These are phyloP conservation scores for Chalciporus pseudorubinellus DNA, from an alignment of 768 basidiomycete genomes.

Conservation along the genomic window DNA sequence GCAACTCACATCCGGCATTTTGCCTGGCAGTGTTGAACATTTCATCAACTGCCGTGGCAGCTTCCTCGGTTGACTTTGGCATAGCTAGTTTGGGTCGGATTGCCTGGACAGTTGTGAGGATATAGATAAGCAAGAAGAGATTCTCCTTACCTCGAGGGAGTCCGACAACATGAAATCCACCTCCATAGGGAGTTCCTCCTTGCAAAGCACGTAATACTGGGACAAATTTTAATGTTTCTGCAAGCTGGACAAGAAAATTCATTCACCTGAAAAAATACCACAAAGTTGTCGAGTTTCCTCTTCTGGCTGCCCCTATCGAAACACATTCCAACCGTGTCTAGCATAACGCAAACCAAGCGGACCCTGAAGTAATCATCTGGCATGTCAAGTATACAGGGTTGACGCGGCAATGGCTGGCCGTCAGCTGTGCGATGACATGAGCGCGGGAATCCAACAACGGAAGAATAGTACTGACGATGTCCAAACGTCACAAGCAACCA, in stretches of 20 bases:
- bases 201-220: constrained; percentile 86
- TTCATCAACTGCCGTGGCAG: constrained; percentile 85
- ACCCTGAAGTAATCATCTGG: constrained; percentile 96
- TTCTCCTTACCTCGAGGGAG: constrained; percentile 72
- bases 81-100: constrained; percentile 78
- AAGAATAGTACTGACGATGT: constrained; percentile 65
- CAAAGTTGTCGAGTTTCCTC: constrained; percentile 89
- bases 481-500: constrained; percentile 97
- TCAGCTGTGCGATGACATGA: constrained; percentile 57
- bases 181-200: constrained; percentile 91
- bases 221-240: constrained; percentile 2
- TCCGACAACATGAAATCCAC: constrained; percentile 97
- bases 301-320: constrained; percentile 93
- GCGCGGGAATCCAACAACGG: not conserved
- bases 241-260: not conserved
- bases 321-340: constrained; percentile 97
- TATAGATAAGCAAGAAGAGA: not conserved
- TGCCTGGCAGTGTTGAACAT: constrained; percentile 73
- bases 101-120: constrained; percentile 45
- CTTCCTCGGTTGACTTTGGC: constrained; percentile 78
- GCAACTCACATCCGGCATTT: constrained; percentile 49
- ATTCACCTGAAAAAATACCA: constrained; percentile 88
- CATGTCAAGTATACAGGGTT: constrained; percentile 76
- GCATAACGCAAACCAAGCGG: constrained; percentile 83
- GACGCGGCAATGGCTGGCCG: constrained; percentile 79